Percentiles rank a stretch among this genome's conserved stretches.
These are phyloP conservation scores for Atkinsonella texensis DNA, from an alignment of 2,329 filamentous ascomycete genomes.

Conservation along the genomic window DNA sequence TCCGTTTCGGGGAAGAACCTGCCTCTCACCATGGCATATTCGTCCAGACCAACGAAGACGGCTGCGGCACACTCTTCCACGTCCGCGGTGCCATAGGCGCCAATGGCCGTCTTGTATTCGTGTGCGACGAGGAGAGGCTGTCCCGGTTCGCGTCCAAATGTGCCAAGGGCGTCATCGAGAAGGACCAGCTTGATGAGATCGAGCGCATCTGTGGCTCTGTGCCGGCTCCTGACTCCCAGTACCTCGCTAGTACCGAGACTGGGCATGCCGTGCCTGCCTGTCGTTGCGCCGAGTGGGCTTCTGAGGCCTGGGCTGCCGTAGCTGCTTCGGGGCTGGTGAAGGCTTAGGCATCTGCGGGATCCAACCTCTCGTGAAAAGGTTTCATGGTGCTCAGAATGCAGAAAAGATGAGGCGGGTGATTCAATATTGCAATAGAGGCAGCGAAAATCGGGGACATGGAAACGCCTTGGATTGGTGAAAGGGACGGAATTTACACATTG, in stretches of 20 bases:
- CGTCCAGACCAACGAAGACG: constrained; percentile 3
- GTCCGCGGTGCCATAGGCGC: constrained; percentile 5
- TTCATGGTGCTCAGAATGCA: too few species aligned
- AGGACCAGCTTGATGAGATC: background rate
- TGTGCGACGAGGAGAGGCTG: background rate
- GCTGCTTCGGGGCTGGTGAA: constrained; percentile 13
- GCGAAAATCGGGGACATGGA: too few species aligned
- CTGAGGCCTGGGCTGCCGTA: constrained; percentile 1
- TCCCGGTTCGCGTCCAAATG: background rate
- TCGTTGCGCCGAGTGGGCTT: constrained; percentile 4
- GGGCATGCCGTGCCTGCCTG: constrained; percentile 1
- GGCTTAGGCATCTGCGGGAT: constrained; percentile 5
- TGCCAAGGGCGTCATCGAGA: constrained; percentile 3
- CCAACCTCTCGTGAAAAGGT: background rate
- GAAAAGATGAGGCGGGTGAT: too few species aligned
- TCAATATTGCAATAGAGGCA: too few species aligned
- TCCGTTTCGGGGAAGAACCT: constrained; percentile 1
- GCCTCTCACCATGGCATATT: constrained; percentile 4
- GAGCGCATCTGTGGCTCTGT: constrained; percentile 3
- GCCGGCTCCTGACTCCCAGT: constrained; percentile 2
- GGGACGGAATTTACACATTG: too few species aligned
- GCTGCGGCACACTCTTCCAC: constrained; percentile 4
- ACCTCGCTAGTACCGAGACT: background rate
- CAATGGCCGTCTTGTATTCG: constrained; percentile 3
- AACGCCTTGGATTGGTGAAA: too few species aligned